Evolutionary conservation across 2,329 filamentous ascomycete species (phyloP).

Genomic region (Bipolaris victoriae): DNA sequence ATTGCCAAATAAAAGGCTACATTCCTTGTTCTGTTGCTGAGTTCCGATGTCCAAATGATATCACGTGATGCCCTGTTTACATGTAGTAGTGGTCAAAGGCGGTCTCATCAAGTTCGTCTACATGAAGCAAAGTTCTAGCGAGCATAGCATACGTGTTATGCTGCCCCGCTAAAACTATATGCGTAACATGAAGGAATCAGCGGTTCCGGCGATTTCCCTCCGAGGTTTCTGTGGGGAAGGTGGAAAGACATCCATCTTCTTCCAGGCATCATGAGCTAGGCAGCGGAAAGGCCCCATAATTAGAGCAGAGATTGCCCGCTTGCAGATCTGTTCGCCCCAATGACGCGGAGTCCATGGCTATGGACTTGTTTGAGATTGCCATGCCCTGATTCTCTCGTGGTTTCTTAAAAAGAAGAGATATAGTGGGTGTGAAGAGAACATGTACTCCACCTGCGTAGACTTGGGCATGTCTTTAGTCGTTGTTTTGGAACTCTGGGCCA

Average conservation of each 20-base stretch:
- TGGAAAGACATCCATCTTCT: background rate
- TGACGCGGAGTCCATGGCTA: background rate
- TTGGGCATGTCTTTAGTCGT: background rate
- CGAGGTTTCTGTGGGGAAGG: constrained; percentile 2
- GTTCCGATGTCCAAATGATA: too few relatives aligned
- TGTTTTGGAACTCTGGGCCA: too few relatives aligned
- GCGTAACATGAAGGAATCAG: background rate
- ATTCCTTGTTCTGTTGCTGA: too few relatives aligned
- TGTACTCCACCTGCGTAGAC: background rate
- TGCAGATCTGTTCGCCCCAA: background rate
- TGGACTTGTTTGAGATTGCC: background rate
- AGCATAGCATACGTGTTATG: too few relatives aligned
- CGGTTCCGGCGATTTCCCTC: background rate
- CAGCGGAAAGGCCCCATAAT: background rate
- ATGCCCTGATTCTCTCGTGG: background rate
- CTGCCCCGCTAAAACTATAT: too few relatives aligned
- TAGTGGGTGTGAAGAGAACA: background rate
- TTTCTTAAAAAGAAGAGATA: background rate
- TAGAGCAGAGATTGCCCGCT: background rate
- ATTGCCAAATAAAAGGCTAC: too few relatives aligned
- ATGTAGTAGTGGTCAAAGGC: too few relatives aligned
- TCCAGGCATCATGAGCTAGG: background rate
- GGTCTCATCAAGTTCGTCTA: too few relatives aligned
- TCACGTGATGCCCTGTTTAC: too few relatives aligned
- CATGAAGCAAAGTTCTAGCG: too few relatives aligned